Conservation (phyloP, 768 basidiomycete genomes). For the Dictyophora rubrovolvata region DNA sequence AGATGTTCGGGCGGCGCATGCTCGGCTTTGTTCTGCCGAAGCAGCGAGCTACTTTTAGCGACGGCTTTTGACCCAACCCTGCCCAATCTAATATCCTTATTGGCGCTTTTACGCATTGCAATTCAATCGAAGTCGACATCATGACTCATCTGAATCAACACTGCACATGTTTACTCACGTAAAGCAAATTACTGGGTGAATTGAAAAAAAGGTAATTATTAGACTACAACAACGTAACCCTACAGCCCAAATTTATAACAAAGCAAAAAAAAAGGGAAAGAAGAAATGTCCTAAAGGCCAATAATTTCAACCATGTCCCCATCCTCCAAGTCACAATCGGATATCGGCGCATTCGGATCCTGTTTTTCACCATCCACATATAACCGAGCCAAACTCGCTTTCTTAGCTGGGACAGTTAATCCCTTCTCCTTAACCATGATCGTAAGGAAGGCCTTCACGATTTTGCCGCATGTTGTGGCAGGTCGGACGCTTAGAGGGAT, state of each 20-base stretch:
- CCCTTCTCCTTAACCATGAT: constrained; percentile 15
- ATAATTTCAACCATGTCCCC: constrained; percentile 72
- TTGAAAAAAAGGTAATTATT: not conserved
- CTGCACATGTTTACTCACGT: not conserved
- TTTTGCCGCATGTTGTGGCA: constrained; percentile 66
- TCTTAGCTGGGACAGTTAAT: constrained; percentile 20
- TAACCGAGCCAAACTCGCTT: constrained; percentile 59
- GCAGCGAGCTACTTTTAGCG: not conserved
- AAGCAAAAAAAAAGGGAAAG: not conserved
- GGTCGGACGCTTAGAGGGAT: constrained; percentile 60
- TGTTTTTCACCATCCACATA: constrained; percentile 70
- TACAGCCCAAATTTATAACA: not conserved
- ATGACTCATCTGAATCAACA: no score
- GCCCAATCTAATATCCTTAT: no score
- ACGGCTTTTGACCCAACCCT: no score
- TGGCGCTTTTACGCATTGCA: no score
- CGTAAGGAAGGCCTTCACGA: constrained; percentile 60
- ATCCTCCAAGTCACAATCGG: constrained; percentile 64
- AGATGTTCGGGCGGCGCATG: not conserved
- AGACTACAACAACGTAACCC: not conserved
- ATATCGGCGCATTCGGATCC: constrained; percentile 47
- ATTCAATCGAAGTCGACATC: no score
- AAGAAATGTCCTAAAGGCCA: constrained; percentile 30
- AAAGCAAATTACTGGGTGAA: not conserved
- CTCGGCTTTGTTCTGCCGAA: not conserved